Percentiles rank a stretch among this genome's conserved stretches.
These are phyloP conservation scores for Hygrocybe coccinea DNA, from an alignment of 768 basidiomycete genomes.

Conservation along the genomic window DNA sequence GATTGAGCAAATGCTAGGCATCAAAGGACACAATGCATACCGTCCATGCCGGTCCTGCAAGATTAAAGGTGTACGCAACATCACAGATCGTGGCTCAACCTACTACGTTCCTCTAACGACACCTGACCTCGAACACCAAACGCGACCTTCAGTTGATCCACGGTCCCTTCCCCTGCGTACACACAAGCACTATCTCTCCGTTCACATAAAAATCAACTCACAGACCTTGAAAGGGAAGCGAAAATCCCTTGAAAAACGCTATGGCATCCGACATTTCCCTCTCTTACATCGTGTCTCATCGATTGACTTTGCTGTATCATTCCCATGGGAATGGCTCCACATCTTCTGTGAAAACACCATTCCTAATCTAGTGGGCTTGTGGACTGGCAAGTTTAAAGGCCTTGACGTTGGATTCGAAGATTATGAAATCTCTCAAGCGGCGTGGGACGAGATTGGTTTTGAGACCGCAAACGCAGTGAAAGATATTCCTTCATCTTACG, in stretches of 20 bases:
- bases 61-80: conserved; percentile 21
- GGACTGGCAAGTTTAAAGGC: conserved; percentile 39
- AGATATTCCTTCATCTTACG: conserved; percentile 32
- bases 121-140: neutral
- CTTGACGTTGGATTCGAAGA: conserved; percentile 26
- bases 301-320: conserved; percentile 9
- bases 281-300: no score
- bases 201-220: no score
- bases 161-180: conserved; percentile 15
- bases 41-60: conserved; percentile 33
- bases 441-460: conserved; percentile 35
- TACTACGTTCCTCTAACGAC: conserved; percentile 23
- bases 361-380: conserved; percentile 33
- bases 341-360: conserved; percentile 40
- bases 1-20: conserved; percentile 25
- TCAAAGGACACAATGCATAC: conserved; percentile 35
- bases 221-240: no score
- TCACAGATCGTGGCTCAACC: conserved; percentile 2
- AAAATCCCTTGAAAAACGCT: no score
- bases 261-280: no score
- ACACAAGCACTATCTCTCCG: conserved; percentile 21
- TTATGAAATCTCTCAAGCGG: conserved; percentile 22
- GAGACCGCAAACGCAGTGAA: conserved; percentile 25
- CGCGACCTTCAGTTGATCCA: conserved; percentile 8
- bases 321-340: conserved; percentile 46